Evolutionary conservation across 1,284 basidiomycete species (phyloP), one percentile per base, ranked within the genome.

Genomic region (Ceratobasidium sp.): DNA sequence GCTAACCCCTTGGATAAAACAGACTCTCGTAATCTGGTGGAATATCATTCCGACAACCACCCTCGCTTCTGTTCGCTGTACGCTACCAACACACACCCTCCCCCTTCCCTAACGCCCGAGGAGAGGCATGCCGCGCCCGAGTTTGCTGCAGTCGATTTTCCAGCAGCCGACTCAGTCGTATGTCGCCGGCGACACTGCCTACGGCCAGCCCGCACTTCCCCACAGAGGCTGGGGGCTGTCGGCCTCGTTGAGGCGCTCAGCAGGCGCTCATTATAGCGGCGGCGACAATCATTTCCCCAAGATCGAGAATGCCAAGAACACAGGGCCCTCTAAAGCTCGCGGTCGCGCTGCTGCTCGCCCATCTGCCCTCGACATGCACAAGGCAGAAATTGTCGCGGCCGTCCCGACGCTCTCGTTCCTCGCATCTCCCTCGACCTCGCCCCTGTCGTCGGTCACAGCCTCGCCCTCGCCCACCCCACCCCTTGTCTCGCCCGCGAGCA

Each of bases 91-190:
- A 51, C 37, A 2, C 35, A 33, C 11, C 61, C 42, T 37, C 37
- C 51, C 5, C 20, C 51, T 20, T 20, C 51, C 7, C 5, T n/a
- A n/a, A n/a, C n/a, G n/a, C n/a, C n/a, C 51, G 51, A 53, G 51
- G 37, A 45, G 35, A 35, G 33, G 23, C 64, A 69, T 69, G 66
- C 35, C 66, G 5, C 66, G 66, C 23, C 66, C 66, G 35, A 35
- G 28, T n/a, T 51, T 69, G 37, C 66, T 69, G 28, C 66, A 69
- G 53, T 49, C 66, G 4, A 56, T 69, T 6, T 69, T 69, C 66
- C 47, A 53, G 35, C 66, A 53, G 66, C 66, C 66, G 66, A n/a
- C 66, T 31, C 49, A 53, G 66, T 45, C 37, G 39, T 42, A 69
- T 56, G 66, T 56, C n/a, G 51, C 49, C 26, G 5, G 26, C 17